Base-by-base conservation (phyloP, 2,329 filamentous ascomycete genomes). In the Ustulina deusta region DNA sequence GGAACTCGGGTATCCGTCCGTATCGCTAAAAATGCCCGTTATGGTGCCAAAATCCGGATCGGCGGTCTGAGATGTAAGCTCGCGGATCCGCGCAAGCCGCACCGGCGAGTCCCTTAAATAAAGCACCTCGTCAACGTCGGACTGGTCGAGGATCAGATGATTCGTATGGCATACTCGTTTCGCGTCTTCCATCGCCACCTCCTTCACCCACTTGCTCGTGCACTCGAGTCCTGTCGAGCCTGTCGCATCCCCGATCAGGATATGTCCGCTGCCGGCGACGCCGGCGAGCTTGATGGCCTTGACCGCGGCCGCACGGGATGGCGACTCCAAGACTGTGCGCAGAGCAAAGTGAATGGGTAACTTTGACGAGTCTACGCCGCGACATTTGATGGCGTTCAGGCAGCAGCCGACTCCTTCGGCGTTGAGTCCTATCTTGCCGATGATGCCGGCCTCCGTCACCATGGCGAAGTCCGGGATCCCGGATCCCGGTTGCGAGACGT, bases 401-500 rank as follows among this genome's bases (percentile, higher is more conserved):
- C 85, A 86, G 0, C 85, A 84, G 0, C 87, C 89, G 0, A 91
- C 86, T 0, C 88, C 87, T 0, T 76, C 73, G 17, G 79, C 80
- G 73, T 91, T 91, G 71, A 91, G 81, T 0, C 89, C 89, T 25
- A 91, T 90, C 76, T 91, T 91, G 15, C 88, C 89, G 38, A 91
- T 84, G 25, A 90, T 83, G 15, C 88, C 87, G 0, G 84, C 82
- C 58, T 90, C 88, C 0, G 87, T 89, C 25, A 89, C 80, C 79
- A 87, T 87, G 17, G 83, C 76, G 64, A 89, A 83, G 1, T 78
- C 78, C 0, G 86, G 86, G 29, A 75, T 68, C 2, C 62, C 72
- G 32, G 83, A 83, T 6, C 69, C 73, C 0, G 74, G 69, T 55
- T 84, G 82, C 0, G 76, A 74, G 56, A 87, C 83, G 42, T 81